Evolutionary conservation across 1,284 basidiomycete species (phyloP), one percentile per base, ranked within the genome.

Genomic region (Trichosporon inkin): DNA sequence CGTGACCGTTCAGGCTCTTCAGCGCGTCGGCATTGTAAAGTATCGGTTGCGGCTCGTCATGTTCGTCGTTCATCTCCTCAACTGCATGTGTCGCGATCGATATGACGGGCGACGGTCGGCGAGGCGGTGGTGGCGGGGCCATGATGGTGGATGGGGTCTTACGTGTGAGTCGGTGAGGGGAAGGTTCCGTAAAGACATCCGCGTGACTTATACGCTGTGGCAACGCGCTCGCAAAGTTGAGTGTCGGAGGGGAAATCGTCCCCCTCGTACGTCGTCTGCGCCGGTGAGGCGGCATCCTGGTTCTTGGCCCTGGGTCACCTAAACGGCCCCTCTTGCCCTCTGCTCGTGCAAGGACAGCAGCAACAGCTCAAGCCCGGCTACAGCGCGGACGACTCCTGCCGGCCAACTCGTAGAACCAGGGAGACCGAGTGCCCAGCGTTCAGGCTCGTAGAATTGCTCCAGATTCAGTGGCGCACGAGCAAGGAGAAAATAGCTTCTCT

Each of bases 171-270:
- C 8, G n/a, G 13, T 49, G 24, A 14, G 22, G 10, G 10, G 7
- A 2, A 3, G 44, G 44, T 2, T 49, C 22, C 14, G 44, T 28
- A 24, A 49, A 49, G 24, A 49, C 44, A 16, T 49, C 44, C 22
- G 44, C 22, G 6, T 49, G 44, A 49, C 44, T 49, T 49, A 49
- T 49, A 49, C 44, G 44, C 44, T 49, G 44, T 32, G 44, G 44
- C 44, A 49, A 22, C 44, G 44, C 44, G 44, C 44, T 49, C 44
- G 44, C 44, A n/a, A 49, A 49, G 24, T 32, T 22, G 16, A 49
- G 44, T 24, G 24, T 22, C 44, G 44, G 44, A 16, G 44, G 16
- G 14, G 44, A 49, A 24, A 49, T 49, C 44, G 44, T 32, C 22
- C 22, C 11, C 44, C 24, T 24, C 22, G 22, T 32, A 32, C 44